Evolutionary conservation across 306 rosid genomes (phyloP).

Genomic region (Mimosa pudica): DNA sequence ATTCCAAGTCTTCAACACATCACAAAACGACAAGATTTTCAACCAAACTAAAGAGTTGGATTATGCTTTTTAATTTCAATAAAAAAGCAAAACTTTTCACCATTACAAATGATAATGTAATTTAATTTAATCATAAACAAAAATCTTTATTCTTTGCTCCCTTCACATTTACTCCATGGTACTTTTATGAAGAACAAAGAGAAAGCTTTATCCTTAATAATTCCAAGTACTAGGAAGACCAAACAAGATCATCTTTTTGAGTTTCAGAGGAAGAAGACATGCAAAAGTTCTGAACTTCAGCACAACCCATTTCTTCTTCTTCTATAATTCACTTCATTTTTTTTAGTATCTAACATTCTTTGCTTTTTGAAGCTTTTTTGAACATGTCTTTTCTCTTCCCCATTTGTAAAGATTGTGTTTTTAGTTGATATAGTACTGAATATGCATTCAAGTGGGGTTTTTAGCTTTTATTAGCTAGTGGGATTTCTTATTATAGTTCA

Average conservation of each 20-base stretch:
- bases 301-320: constrained; percentile 35
- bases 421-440: constrained; percentile 32
- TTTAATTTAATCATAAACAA: background rate
- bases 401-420: background rate
- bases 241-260: background rate
- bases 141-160: background rate
- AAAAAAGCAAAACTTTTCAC: background rate
- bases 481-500: constrained; percentile 28
- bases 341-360: constrained; percentile 32
- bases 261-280: constrained; percentile 31
- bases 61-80: background rate
- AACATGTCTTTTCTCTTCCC: background rate
- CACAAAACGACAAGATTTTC: constrained; percentile 33
- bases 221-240: background rate
- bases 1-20: background rate
- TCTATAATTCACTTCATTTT: constrained; percentile 23
- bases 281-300: constrained; percentile 36
- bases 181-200: background rate
- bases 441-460: constrained; percentile 33
- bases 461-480: constrained; percentile 27
- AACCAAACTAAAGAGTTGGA: background rate
- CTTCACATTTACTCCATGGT: background rate
- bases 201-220: background rate
- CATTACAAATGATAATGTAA: background rate
- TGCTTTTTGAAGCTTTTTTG: background rate